Evolutionary conservation across 2,329 filamentous ascomycete genomes (phyloP).

Genomic region (Acephala macrosclerotiorum): DNA sequence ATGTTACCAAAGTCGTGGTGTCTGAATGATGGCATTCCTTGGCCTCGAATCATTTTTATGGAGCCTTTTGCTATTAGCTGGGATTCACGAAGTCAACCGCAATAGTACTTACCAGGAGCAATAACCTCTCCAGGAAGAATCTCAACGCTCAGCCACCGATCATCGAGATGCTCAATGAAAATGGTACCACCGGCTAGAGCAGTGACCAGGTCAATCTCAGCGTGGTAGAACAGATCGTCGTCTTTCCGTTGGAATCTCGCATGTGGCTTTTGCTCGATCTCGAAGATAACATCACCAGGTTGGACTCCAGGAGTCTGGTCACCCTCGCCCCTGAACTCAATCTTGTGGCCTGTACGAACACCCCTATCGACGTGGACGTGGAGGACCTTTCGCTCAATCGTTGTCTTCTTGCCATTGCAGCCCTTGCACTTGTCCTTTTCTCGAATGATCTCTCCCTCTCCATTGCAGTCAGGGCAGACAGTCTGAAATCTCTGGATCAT

Average conservation of each 20-base stretch:
- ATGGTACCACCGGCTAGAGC: constrained; percentile 91
- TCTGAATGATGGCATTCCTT: constrained; percentile 96
- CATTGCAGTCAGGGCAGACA: constrained; percentile 96
- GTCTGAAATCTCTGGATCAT: constrained; percentile 99
- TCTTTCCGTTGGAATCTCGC: constrained; percentile 93
- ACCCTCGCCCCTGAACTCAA: constrained; percentile 96
- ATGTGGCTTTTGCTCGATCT: constrained; percentile 99
- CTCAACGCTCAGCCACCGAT: constrained; percentile 93
- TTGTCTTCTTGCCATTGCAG: constrained; percentile 96
- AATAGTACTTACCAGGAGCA: constrained; percentile 74
- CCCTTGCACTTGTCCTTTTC: constrained; percentile 98
- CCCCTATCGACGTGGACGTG: constrained; percentile 97
- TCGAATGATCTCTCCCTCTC: constrained; percentile 95
- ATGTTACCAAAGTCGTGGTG: constrained; percentile 97
- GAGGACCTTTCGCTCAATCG: constrained; percentile 96
- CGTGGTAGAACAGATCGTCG: constrained; percentile 94
- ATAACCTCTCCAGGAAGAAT: constrained; percentile 96
- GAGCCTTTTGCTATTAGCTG: constrained; percentile 64
- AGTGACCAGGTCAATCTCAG: constrained; percentile 94
- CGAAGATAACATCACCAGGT: constrained; percentile 95
- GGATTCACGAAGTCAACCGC: constrained; percentile 27
- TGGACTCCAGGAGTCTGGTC: constrained; percentile 94
- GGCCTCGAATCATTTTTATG: constrained; percentile 92
- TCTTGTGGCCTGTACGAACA: constrained; percentile 92
- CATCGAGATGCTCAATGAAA: constrained; percentile 95